Percentiles rank a stretch among this genome's conserved stretches.
Evolutionary conservation across 1,284 basidiomycete genomes (phyloP).

Genomic region (Flammula alnicola): DNA sequence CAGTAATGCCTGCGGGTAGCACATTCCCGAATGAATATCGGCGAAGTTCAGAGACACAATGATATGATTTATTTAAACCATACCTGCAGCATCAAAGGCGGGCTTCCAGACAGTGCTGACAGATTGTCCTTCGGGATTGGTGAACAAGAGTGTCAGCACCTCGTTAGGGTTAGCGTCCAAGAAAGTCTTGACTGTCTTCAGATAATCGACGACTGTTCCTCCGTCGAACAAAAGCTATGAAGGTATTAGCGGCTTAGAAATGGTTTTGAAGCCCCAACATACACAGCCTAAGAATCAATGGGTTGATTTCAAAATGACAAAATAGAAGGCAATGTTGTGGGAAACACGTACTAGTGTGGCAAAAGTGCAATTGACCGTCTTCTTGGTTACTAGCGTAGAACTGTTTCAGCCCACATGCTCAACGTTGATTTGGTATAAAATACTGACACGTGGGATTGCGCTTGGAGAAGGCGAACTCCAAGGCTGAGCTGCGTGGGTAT

Average conservation of each 20-base stretch:
- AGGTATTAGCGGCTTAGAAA: conserved; percentile 1
- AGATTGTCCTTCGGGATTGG: conserved; percentile 67
- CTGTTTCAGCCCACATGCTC: not conserved
- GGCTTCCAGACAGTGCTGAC: conserved; percentile 55
- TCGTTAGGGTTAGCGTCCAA: conserved; percentile 75
- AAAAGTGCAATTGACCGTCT: conserved; percentile 58
- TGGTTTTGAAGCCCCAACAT: conserved; percentile 3
- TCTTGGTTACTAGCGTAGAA: conserved; percentile 24
- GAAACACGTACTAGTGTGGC: conserved; percentile 57
- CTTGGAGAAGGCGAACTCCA: conserved; percentile 76
- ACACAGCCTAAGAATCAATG: conserved; percentile 19
- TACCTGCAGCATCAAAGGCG: conserved; percentile 56
- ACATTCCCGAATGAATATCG: too few species aligned
- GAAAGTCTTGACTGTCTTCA: conserved; percentile 66
- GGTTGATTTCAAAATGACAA: too few species aligned
- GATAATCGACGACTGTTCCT: conserved; percentile 65
- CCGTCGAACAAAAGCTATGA: conserved; percentile 58
- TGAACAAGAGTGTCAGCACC: conserved; percentile 73
- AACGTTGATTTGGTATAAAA: not conserved
- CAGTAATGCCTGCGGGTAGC: conserved; percentile 52
- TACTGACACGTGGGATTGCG: conserved; percentile 62
- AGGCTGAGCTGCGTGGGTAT: conserved; percentile 63
- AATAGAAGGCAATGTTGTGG: not conserved
- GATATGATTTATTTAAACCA: not conserved
- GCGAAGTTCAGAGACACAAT: not conserved